Evolutionary conservation across 2,329 filamentous ascomycete genomes (phyloP).

Genomic region (Cladosporium colombiae): DNA sequence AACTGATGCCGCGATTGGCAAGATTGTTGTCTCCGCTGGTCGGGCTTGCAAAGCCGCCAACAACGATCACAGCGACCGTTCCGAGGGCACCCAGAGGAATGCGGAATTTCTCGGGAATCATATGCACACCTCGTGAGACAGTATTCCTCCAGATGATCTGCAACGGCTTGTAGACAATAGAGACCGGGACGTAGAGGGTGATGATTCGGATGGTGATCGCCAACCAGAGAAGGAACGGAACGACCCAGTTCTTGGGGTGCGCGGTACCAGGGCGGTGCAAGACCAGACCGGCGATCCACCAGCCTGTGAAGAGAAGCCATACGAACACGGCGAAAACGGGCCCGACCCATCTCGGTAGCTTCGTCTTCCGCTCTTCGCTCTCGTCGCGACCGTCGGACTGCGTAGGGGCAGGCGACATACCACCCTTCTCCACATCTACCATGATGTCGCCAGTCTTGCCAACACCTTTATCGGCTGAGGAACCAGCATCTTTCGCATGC

Average conservation of each 20-base stretch:
- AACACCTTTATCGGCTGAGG: not conserved
- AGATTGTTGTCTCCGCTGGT: slow-evolving; percentile 67
- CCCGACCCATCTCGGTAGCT: slow-evolving; percentile 38
- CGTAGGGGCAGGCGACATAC: slow-evolving; percentile 12
- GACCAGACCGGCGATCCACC: slow-evolving; percentile 76
- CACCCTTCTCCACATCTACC: slow-evolving; percentile 21
- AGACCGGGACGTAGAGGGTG: slow-evolving; percentile 71
- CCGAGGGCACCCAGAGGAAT: slow-evolving; percentile 63
- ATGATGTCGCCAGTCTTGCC: slow-evolving; percentile 5
- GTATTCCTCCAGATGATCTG: slow-evolving; percentile 68
- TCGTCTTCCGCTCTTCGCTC: slow-evolving; percentile 29
- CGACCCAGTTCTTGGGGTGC: slow-evolving; percentile 74
- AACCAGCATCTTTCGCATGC: not conserved
- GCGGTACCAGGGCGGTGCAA: slow-evolving; percentile 56
- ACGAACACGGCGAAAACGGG: slow-evolving; percentile 42
- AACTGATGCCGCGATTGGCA: slow-evolving; percentile 74
- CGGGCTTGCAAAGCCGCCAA: slow-evolving; percentile 73
- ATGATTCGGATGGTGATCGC: slow-evolving; percentile 71
- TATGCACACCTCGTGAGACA: slow-evolving; percentile 57
- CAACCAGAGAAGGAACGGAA: slow-evolving; percentile 81
- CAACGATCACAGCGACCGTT: slow-evolving; percentile 70
- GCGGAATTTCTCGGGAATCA: slow-evolving; percentile 68
- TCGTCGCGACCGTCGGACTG: slow-evolving; percentile 2
- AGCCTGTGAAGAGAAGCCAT: slow-evolving; percentile 46
- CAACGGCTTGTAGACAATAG: slow-evolving; percentile 66